A percentile compares a stretch with the other conserved stretches of the same genome.
phyloP scores from a whole-genome alignment of 148 eudicot genomes.

The Euryodendron excelsum region DNA sequence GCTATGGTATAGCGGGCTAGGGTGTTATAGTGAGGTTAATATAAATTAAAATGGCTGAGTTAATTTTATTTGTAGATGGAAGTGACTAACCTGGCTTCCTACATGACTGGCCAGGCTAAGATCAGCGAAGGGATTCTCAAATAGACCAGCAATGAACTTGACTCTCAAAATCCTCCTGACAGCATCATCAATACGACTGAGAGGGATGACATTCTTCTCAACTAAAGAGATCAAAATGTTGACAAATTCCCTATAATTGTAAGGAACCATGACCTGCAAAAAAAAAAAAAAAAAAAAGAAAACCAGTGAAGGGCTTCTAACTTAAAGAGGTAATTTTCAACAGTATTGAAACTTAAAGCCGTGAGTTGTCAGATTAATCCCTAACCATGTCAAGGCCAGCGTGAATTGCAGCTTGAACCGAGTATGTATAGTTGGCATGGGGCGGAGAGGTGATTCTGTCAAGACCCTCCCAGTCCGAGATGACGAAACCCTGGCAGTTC shows the following conservation, averaged over 20 bases:
- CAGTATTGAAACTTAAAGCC: not conserved
- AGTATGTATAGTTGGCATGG: constrained; percentile 11
- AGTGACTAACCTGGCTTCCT: not conserved
- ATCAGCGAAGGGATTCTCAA: constrained; percentile 17
- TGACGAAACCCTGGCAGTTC: constrained; percentile 5
- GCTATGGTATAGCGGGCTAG: no score
- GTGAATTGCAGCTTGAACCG: not conserved
- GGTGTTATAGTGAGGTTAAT: no score
- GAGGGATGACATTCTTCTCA: constrained; percentile 6
- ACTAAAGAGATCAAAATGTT: not conserved
- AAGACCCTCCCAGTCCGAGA: no score
- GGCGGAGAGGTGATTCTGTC: not conserved
- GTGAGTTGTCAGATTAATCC: no score
- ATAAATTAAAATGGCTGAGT: no score
- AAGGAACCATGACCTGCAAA: not conserved
- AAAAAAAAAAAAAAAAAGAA: no score
- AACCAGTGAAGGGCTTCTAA: no score
- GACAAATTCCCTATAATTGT: not conserved
- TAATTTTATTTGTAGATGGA: no score
- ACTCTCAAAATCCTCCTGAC: no score
- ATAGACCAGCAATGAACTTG: constrained; percentile 13
- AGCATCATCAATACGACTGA: constrained; percentile 7
- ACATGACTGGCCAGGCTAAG: not conserved
- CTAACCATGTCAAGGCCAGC: constrained; percentile 21
- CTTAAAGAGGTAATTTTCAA: no score